Conservation (phyloP, 1,139 yeast genomes). For the Candida tetrigidarum region DNA sequence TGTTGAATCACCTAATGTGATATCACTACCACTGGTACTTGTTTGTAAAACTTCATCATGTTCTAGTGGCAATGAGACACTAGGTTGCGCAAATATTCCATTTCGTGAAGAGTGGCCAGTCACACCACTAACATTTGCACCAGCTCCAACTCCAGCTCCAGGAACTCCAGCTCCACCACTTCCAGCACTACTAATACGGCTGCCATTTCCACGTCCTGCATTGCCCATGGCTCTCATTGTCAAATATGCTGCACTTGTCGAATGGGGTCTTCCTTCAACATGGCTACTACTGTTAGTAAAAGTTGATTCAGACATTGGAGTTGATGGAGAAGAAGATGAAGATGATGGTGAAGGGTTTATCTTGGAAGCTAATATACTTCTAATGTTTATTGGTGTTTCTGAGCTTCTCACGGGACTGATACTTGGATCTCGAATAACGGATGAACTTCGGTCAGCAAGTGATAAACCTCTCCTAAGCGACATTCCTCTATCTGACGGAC, state of each 20-base stretch:
- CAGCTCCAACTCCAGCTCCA: too few relatives aligned
- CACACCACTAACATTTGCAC: too few relatives aligned
- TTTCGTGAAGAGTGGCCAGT: slow-evolving; percentile 3
- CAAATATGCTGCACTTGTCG: background rate
- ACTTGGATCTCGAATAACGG: slow-evolving; percentile 1
- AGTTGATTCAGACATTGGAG: slow-evolving; percentile 1
- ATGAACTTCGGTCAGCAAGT: slow-evolving; percentile 4
- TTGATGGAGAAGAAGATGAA: background rate
- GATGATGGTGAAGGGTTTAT: slow-evolving; percentile 1
- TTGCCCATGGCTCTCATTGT: background rate
- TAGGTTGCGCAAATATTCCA: slow-evolving; percentile 10
- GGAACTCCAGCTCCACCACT: too few relatives aligned
- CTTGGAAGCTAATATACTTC: slow-evolving; percentile 10
- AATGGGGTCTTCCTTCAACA: background rate
- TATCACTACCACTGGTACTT: slow-evolving; percentile 10
- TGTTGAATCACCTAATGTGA: slow-evolving; percentile 14
- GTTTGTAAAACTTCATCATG: slow-evolving; percentile 7
- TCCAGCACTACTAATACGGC: too few relatives aligned
- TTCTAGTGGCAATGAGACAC: slow-evolving; percentile 8
- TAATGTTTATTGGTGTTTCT: slow-evolving; percentile 11
- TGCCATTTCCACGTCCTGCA: too few relatives aligned
- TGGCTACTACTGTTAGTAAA: background rate
- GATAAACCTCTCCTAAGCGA: slow-evolving; percentile 10
- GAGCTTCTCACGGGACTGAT: slow-evolving; percentile 11
- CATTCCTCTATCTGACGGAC: slow-evolving; percentile 5